Conservation (phyloP, 2,329 filamentous ascomycete genomes). For the Phyllosticta citriasiana region DNA sequence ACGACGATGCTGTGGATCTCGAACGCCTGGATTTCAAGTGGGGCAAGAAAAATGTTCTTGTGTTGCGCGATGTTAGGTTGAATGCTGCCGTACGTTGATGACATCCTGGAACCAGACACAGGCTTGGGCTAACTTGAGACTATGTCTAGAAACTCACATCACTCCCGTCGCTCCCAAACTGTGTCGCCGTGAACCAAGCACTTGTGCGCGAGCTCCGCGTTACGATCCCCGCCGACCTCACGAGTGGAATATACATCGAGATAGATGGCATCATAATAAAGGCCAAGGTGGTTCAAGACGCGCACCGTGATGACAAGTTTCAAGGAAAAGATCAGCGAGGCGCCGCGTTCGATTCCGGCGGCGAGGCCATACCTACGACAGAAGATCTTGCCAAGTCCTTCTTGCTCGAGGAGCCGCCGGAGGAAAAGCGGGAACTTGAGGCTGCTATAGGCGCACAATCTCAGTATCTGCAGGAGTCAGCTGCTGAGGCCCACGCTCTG, state of each 20-base stretch:
- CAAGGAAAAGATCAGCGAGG: not conserved
- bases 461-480: constrained; percentile 51
- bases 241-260: constrained; percentile 72
- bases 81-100: constrained; percentile 55
- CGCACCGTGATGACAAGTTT: not conserved
- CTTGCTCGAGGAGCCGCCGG: constrained; percentile 57
- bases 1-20: constrained; percentile 75
- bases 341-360: constrained; percentile 10
- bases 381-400: constrained; percentile 70
- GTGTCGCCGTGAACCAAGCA: constrained; percentile 62
- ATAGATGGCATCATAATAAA: constrained; percentile 71
- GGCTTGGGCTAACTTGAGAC: constrained; percentile 14
- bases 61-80: constrained; percentile 78
- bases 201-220: constrained; percentile 67
- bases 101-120: not conserved
- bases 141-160: constrained; percentile 63
- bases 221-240: constrained; percentile 80
- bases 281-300: constrained; percentile 13
- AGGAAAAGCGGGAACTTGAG: constrained; percentile 58
- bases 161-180: constrained; percentile 57
- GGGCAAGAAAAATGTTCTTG: constrained; percentile 72
- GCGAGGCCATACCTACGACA: constrained; percentile 50
- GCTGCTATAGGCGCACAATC: constrained; percentile 56
- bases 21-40: constrained; percentile 78
- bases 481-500: constrained; percentile 26